Percentiles rank a stretch among this genome's conserved stretches.
Conservation (phyloP, 1,284 basidiomycete genomes). For the Ceratobasidium theobromae region DNA sequence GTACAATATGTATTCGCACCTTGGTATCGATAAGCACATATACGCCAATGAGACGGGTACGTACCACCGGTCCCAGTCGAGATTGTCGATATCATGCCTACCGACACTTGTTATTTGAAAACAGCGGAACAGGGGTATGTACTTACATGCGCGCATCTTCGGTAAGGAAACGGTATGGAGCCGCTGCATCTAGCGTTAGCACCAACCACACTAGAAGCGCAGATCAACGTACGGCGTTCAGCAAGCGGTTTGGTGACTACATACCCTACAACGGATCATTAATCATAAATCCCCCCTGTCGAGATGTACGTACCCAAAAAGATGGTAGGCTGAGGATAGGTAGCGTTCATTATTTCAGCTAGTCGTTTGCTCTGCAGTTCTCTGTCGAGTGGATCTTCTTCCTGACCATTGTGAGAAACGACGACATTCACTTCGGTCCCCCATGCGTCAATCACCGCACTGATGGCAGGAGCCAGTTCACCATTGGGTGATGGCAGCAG, state of each 20-base stretch:
- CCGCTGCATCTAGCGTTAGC: conserved; percentile 50
- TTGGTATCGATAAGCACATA: conserved; percentile 40
- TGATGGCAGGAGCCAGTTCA: conserved; percentile 91
- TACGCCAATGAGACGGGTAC: conserved; percentile 34
- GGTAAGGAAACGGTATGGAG: conserved; percentile 82
- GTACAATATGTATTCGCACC: conserved; percentile 90
- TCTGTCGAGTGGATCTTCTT: conserved; percentile 86
- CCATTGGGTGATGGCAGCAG: conserved; percentile 85
- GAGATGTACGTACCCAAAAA: conserved; percentile 76
- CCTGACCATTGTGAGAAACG: conserved; percentile 92
- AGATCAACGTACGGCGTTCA: conserved; percentile 56
- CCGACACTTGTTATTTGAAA: neutral
- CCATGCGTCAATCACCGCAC: conserved; percentile 82
- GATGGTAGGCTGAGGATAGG: conserved; percentile 76
- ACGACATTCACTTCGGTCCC: conserved; percentile 80
- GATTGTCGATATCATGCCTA: conserved; percentile 68
- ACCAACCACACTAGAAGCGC: neutral
- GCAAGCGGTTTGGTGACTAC: conserved; percentile 76
- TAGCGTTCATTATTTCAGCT: conserved; percentile 73
- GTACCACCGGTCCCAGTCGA: conserved; percentile 72
- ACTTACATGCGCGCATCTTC: conserved; percentile 59
- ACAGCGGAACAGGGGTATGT: too few species aligned
- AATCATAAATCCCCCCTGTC: neutral
- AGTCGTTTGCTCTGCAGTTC: conserved; percentile 84
- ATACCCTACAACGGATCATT: conserved; percentile 40